Base-by-base conservation (phyloP, 805 yeast species). In the Ogataea nakhonphanomensis region DNA sequence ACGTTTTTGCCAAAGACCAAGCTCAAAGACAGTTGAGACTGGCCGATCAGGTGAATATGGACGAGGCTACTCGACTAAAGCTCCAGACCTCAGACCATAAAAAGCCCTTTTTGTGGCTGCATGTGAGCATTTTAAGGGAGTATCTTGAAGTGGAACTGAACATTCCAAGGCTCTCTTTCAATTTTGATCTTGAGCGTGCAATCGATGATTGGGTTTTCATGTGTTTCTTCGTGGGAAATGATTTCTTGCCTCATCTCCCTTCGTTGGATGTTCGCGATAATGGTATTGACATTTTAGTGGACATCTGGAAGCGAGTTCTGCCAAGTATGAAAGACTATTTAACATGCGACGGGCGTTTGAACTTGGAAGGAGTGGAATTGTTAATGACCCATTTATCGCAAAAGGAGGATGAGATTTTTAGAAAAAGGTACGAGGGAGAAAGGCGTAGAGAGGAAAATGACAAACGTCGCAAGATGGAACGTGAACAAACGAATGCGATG, bases 171-270 rank as follows among this genome's bases (percentile, higher is more conserved):
- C 57, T 83, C 13, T 75, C 87, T 2, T 82, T 85, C 55, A 74
- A 78, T 14, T 89, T 83, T 64, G 97, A 93, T 59, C 62, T 90
- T 39, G 99, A 93, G 65, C 73, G 99, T 44, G 97, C 98, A 2
- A 82, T 93, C 46, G 99, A 93, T 59, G 99, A 93, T 65, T 93
- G 99, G 99, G 88, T 93, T 11, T 93, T 93, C 52, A 84, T 93
- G 90, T 91, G 98, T 74, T 93, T 93, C 69, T 93, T 93, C 59
- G 95, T 91, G 49, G 99, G 99, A 64, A 93, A 93, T 59, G 99
- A 93, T 78, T 93, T 93, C 73, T 69, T 93, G 55, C 99, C 99
- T 1, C 98, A 91, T 65, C 68, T 93, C 51, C 98, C 99, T 4
- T 81, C 95, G 23, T 73, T 93, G 40, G 96, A 91, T 55, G 97